Conservation (phyloP, 2,329 filamentous ascomycete genomes). For the Rachicladosporium sp. region DNA sequence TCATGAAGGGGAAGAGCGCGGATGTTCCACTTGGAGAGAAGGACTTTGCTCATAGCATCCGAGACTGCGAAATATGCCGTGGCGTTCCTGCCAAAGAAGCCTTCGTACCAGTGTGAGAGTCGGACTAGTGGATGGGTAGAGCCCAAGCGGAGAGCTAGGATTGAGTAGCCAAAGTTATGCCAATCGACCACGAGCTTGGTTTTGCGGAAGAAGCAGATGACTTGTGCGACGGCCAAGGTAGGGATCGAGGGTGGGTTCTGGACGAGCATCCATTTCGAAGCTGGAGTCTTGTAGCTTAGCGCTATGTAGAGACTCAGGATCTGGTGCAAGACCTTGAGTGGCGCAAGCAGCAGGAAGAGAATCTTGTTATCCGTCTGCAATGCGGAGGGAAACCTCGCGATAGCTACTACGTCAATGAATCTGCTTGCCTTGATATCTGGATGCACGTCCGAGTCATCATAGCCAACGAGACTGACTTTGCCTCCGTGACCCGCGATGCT, state of each 20-base stretch:
- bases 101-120: conserved; percentile 68
- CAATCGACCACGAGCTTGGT: conserved; percentile 84
- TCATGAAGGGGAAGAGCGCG: conserved; percentile 64
- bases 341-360: conserved; percentile 66
- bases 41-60: conserved; percentile 68
- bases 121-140: conserved; percentile 60
- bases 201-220: conserved; percentile 63
- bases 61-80: conserved; percentile 77
- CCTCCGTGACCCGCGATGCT: conserved; percentile 77
- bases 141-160: conserved; percentile 59
- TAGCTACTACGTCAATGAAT: conserved; percentile 57
- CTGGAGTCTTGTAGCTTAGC: conserved; percentile 61
- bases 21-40: conserved; percentile 56
- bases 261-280: conserved; percentile 74
- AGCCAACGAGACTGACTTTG: conserved; percentile 75
- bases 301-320: conserved; percentile 56
- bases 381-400: conserved; percentile 54
- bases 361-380: conserved; percentile 56
- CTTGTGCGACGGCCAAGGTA: conserved; percentile 62
- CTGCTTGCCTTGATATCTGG: conserved; percentile 60
- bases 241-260: conserved; percentile 93
- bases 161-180: conserved; percentile 98
- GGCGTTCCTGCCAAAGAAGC: conserved; percentile 53
- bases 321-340: conserved; percentile 79
- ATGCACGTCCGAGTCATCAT: conserved; percentile 71